These are phyloP conservation scores for Corynespora cassiicola DNA, from an alignment of 2,329 filamentous ascomycete genomes.

Conservation along the genomic window DNA sequence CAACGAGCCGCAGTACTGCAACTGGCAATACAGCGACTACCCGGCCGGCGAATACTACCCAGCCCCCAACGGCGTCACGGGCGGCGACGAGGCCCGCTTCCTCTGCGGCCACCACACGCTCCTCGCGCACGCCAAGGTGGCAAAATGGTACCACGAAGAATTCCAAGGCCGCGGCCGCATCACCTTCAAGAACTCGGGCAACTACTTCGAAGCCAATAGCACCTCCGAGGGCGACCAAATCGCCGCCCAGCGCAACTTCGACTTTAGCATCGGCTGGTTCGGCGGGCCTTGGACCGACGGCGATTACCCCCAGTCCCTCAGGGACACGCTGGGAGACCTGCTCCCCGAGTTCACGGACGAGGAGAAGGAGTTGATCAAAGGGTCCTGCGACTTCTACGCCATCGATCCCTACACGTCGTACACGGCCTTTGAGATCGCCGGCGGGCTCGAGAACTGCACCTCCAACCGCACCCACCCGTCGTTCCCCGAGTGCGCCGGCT, in stretches of 20 bases:
- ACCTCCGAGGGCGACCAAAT: slow-evolving; percentile 43
- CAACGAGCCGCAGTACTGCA: slow-evolving; percentile 54
- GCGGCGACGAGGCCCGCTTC: slow-evolving; percentile 49
- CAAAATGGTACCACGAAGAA: slow-evolving; percentile 54
- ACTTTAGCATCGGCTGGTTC: slow-evolving; percentile 54
- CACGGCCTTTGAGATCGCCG: slow-evolving; percentile 35
- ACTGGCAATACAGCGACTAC: slow-evolving; percentile 56
- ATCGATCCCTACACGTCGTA: slow-evolving; percentile 47
- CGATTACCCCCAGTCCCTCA: slow-evolving; percentile 49
- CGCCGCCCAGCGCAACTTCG: slow-evolving; percentile 48
- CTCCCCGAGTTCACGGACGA: slow-evolving; percentile 46
- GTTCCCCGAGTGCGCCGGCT: slow-evolving; percentile 52
- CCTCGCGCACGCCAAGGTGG: slow-evolving; percentile 51
- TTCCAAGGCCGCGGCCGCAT: slow-evolving; percentile 51
- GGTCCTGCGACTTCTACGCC: slow-evolving; percentile 53
- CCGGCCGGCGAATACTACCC: slow-evolving; percentile 54
- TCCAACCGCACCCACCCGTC: slow-evolving; percentile 47
- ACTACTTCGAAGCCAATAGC: slow-evolving; percentile 49
- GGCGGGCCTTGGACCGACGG: slow-evolving; percentile 55
- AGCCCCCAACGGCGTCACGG: slow-evolving; percentile 50
- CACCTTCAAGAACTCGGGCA: slow-evolving; percentile 52
- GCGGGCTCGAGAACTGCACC: slow-evolving; percentile 48
- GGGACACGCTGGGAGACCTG: slow-evolving; percentile 48
- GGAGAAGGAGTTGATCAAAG: slow-evolving; percentile 51
- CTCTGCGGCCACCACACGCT: slow-evolving; percentile 54